Evolutionary conservation across 1,139 yeast species (phyloP).

Genomic region (Magnusiomyces magnusii): DNA sequence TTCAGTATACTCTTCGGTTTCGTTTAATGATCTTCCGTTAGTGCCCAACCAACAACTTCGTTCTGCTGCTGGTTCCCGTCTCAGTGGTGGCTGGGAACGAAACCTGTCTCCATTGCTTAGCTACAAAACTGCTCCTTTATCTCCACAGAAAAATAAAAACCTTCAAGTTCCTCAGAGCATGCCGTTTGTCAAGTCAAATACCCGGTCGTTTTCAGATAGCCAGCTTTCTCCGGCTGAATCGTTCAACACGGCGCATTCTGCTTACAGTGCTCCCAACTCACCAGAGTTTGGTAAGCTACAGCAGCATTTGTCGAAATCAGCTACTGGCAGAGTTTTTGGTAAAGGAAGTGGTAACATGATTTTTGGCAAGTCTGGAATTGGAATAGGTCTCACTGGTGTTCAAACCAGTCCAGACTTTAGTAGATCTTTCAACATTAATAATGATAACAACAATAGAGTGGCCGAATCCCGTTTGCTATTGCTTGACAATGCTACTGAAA

Average conservation of each 20-base stretch:
- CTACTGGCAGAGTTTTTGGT: not conserved
- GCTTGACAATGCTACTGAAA: not conserved
- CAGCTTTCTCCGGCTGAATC: conserved; percentile 11
- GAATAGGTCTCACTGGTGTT: conserved; percentile 1
- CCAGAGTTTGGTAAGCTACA: not conserved
- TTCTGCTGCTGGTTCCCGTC: not conserved
- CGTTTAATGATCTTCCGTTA: not conserved
- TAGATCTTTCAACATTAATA: not conserved
- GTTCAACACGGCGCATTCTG: conserved; percentile 1
- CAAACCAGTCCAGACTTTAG: conserved; percentile 3
- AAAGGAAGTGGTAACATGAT: not conserved
- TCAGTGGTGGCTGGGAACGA: not conserved
- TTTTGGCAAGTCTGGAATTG: conserved; percentile 1
- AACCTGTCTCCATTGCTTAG: not conserved
- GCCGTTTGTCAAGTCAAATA: conserved; percentile 6
- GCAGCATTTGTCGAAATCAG: not conserved
- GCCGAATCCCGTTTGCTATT: too few species aligned
- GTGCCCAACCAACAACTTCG: not conserved
- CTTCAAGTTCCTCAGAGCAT: conserved; percentile 9
- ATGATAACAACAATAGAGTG: not conserved
- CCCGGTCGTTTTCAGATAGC: conserved; percentile 3
- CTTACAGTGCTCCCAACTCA: not conserved
- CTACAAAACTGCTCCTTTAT: conserved; percentile 8
- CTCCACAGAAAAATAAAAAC: conserved; percentile 4
- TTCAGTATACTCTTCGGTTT: not conserved